Conservation (phyloP, 495 filamentous ascomycete genomes). For the Monascus purpureus region DNA sequence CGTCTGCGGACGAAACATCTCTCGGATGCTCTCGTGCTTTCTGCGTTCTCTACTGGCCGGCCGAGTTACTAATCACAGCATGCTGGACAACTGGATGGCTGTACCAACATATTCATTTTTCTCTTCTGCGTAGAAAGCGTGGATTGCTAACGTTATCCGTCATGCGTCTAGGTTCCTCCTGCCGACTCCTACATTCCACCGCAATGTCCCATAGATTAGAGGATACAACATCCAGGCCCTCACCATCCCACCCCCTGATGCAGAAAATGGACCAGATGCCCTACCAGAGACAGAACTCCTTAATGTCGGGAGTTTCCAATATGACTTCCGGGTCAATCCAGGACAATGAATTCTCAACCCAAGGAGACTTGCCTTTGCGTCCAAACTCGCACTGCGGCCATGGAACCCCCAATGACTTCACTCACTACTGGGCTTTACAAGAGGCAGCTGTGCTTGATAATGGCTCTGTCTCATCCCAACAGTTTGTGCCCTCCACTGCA, state of each 20-base stretch:
- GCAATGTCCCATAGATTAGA: conserved; percentile 28
- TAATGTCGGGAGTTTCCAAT: conserved; percentile 25
- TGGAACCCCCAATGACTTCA: conserved; percentile 25
- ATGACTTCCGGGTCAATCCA: conserved; percentile 28
- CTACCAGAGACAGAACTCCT: conserved; percentile 20
- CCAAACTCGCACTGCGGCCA: conserved; percentile 23
- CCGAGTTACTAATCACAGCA: too few relatives aligned
- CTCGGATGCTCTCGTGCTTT: too few relatives aligned
- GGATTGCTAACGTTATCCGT: too few relatives aligned
- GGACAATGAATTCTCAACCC: conserved; percentile 36
- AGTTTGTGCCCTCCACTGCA: conserved; percentile 28
- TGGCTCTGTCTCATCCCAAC: conserved; percentile 25
- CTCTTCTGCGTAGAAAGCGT: too few relatives aligned
- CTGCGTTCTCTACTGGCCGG: too few relatives aligned
- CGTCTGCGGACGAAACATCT: too few relatives aligned
- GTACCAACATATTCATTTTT: too few relatives aligned
- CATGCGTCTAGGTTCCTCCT: too few relatives aligned
- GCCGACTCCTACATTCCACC: conserved; percentile 4
- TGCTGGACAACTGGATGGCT: too few relatives aligned
- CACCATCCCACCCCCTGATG: conserved; percentile 19
- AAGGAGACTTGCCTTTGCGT: conserved; percentile 30
- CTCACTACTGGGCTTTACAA: conserved; percentile 24
- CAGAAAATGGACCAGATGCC: conserved; percentile 19
- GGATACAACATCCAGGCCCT: conserved; percentile 21
- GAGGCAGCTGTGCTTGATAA: conserved; percentile 26